These are phyloP conservation scores for Claviceps lovelessii DNA, from an alignment of 2,329 filamentous ascomycete species.

Conservation along the genomic window DNA sequence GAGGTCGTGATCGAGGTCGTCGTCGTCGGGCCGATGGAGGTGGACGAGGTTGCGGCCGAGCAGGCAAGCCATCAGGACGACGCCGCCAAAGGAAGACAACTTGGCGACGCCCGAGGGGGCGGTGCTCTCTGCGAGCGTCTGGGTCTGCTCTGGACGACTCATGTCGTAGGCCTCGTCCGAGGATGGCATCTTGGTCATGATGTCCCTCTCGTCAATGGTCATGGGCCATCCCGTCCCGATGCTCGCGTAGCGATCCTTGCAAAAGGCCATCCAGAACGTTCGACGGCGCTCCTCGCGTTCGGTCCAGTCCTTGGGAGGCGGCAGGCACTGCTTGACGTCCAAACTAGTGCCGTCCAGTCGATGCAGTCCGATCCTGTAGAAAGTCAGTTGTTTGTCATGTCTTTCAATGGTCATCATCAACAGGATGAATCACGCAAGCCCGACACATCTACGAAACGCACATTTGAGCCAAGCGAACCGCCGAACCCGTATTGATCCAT, in stretches of 20 bases:
- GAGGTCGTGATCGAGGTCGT: conserved; percentile 73
- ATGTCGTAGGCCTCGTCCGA: conserved; percentile 75
- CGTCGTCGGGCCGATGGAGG: conserved; percentile 68
- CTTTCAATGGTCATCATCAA: background rate
- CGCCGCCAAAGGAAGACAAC: conserved; percentile 63
- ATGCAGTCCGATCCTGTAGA: conserved; percentile 72
- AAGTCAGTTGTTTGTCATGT: too few relatives aligned
- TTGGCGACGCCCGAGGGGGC: conserved; percentile 56
- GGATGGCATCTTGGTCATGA: conserved; percentile 70
- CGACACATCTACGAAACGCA: conserved; percentile 20
- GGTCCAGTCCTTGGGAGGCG: conserved; percentile 80
- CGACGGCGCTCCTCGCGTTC: conserved; percentile 81
- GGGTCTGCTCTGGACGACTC: conserved; percentile 59
- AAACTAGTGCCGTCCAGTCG: conserved; percentile 67
- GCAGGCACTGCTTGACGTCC: conserved; percentile 85
- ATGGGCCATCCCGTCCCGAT: conserved; percentile 97
- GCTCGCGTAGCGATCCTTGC: conserved; percentile 79
- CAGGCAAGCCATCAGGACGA: conserved; percentile 73
- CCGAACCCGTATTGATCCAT: conserved; percentile 81
- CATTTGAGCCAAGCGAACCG: conserved; percentile 75
- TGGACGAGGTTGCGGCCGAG: conserved; percentile 87
- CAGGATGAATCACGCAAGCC: background rate
- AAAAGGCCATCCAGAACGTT: conserved; percentile 92
- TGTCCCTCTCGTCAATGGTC: conserved; percentile 81
- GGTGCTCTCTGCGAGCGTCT: conserved; percentile 55